Percentiles rank a stretch among this genome's conserved stretches.
Evolutionary conservation across 164 flowering plant species (phyloP).

Genomic region (Brasenia schreberi): DNA sequence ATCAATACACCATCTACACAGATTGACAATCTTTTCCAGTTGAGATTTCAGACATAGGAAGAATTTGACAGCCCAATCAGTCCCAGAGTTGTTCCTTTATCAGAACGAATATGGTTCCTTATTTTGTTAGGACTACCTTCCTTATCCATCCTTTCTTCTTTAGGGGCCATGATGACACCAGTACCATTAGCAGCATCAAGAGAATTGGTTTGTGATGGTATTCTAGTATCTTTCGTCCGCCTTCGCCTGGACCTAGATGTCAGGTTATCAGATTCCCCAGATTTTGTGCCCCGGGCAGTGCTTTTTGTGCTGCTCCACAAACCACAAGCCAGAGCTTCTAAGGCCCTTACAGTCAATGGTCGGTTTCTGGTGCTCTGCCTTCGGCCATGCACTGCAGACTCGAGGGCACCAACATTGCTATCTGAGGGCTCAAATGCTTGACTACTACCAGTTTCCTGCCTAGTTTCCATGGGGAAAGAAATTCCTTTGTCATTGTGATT

Average conservation of each 20-base stretch:
- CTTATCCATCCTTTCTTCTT: not conserved
- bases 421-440: conserved; percentile 5
- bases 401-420: conserved; percentile 12
- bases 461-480: conserved; percentile 4
- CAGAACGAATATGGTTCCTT: too few species aligned
- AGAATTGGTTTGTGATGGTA: not conserved
- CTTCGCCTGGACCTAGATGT: not conserved
- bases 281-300: conserved; percentile 10
- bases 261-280: not conserved
- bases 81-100: too few species aligned
- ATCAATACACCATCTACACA: too few species aligned
- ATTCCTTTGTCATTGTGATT: not conserved
- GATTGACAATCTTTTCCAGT: too few species aligned
- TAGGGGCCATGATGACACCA: not conserved
- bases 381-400: conserved; percentile 14
- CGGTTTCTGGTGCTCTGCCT: conserved; percentile 67
- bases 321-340: conserved; percentile 62
- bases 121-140: not conserved
- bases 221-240: not conserved
- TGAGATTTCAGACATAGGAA: too few species aligned
- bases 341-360: conserved; percentile 41
- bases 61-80: too few species aligned
- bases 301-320: conserved; percentile 16
- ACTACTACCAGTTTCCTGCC: conserved; percentile 3
- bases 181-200: not conserved